phyloP scores from a whole-genome alignment of 2,329 filamentous ascomycete species.

The Monilinia fructicola region DNA sequence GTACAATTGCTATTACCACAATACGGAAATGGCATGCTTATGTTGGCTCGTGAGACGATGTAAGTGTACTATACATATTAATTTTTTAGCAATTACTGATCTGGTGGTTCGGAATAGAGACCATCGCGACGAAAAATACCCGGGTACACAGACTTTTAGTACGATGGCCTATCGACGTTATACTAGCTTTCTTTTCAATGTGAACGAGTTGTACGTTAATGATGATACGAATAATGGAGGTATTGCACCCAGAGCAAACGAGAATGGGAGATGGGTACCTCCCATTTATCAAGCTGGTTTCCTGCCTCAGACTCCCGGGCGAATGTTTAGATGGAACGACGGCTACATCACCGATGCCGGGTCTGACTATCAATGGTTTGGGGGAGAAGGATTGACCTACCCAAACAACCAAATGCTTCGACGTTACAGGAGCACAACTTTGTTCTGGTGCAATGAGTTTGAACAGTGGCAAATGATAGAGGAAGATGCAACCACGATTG shows the following conservation, averaged over 20 bases:
- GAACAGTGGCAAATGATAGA: constrained; percentile 28
- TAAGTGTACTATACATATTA: neutral
- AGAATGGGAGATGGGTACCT: constrained; percentile 32
- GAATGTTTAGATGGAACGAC: constrained; percentile 34
- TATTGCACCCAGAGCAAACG: constrained; percentile 24
- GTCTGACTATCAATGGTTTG: constrained; percentile 25
- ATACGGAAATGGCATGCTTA: neutral
- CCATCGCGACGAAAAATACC: constrained; percentile 11
- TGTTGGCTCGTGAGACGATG: neutral
- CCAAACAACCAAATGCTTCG: neutral
- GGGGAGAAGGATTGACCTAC: constrained; percentile 1
- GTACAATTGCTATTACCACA: neutral
- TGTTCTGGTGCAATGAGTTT: constrained; percentile 33
- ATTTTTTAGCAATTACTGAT: neutral
- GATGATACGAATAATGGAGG: constrained; percentile 32
- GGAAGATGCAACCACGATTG: constrained; percentile 25
- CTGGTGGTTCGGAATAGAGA: neutral
- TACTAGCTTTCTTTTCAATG: constrained; percentile 43
- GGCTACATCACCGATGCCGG: constrained; percentile 26
- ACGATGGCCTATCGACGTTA: constrained; percentile 7
- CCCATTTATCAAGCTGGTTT: constrained; percentile 30
- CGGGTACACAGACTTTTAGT: neutral
- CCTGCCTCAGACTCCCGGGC: constrained; percentile 25
- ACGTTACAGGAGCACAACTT: constrained; percentile 29
- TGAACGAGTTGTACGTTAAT: constrained; percentile 44